phyloP scores from a whole-genome alignment of 192 early-diverging fungal genomes.

The Backusella luteola region DNA sequence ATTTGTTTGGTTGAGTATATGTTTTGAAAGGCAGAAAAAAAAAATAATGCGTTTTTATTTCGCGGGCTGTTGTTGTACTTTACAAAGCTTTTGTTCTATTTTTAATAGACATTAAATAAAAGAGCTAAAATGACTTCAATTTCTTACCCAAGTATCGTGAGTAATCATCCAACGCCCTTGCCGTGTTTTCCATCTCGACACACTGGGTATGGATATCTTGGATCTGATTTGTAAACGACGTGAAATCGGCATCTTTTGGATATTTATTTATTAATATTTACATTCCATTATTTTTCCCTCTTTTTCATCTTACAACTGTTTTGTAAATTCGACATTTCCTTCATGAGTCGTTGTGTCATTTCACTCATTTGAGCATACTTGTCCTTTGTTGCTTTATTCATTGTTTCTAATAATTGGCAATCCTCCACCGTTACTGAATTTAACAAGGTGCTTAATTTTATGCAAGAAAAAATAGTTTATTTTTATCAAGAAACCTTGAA shows the following conservation, averaged over 20 bases:
- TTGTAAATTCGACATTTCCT: conserved; percentile 39
- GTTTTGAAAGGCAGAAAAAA: neutral
- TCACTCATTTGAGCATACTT: conserved; percentile 36
- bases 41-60: neutral
- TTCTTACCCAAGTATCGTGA: conserved; percentile 32
- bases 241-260: conserved; percentile 30
- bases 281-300: neutral
- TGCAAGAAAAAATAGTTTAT: neutral
- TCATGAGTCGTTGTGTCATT: conserved; percentile 36
- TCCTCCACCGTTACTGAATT: conserved; percentile 25
- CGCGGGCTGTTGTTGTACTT: neutral
- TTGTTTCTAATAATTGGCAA: conserved; percentile 35
- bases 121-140: neutral
- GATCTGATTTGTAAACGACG: conserved; percentile 27
- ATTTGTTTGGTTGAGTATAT: neutral
- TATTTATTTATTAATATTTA: neutral
- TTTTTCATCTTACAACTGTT: conserved; percentile 25
- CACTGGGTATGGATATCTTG: conserved; percentile 34
- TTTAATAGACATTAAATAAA: neutral
- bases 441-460: neutral
- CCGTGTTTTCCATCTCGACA: conserved; percentile 31
- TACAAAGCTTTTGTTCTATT: conserved; percentile 1
- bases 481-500: conserved; percentile 14
- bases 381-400: conserved; percentile 36
- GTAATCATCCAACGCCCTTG: conserved; percentile 34